Base-by-base conservation (phyloP, 1,139 yeast species). In the Yamadazyma dendronema region DNA sequence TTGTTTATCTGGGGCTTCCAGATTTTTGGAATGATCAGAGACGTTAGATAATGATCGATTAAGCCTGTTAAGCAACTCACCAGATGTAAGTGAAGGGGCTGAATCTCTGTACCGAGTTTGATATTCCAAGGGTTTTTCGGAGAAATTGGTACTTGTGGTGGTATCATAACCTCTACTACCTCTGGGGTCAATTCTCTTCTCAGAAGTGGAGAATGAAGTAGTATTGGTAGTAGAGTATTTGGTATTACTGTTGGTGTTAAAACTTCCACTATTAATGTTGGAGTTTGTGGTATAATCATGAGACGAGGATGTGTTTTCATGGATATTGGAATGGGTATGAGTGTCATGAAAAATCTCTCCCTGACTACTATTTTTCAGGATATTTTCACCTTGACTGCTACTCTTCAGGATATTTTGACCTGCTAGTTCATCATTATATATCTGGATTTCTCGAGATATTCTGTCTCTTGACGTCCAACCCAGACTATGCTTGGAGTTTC, bases 31-130 rank as follows among this genome's bases (percentile, higher is more conserved):
- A 4, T 34, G 40, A 30, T 42, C 46, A 9, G 44, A 42, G 23
- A 42, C 42, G 28, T 41, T 39, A n/a, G 42, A 34, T 33, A 41
- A 35, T 16, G 48, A 48, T 21, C 46, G 42, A 35, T 61, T 64
- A 35, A 67, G 49, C 30, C 53, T 61, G 29, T 43, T 50, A 31
- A 68, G 55, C 17, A 67, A 50, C 44, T 67, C 74, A 3, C 70
- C 72, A 4, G 70, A 62, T 31, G 37, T 45, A 17, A 41, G 33
- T 4, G 51, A 46, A 16, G 28, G 36, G 30, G 23, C 32, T 4
- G 46, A 39, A 33, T 35, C 17, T 14, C 32, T 33, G n/a, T 19
- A 28, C 9, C 12, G 12, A 15, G 14, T 16, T 22, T 36, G 30
- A 22, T 37, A 28, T 13, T 34, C 23, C 13, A 44, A 27, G 4